Evolutionary conservation across 441 rosid genomes (phyloP), one percentile per base, ranked within the genome.

Genomic region (Adansonia madagascariensis): DNA sequence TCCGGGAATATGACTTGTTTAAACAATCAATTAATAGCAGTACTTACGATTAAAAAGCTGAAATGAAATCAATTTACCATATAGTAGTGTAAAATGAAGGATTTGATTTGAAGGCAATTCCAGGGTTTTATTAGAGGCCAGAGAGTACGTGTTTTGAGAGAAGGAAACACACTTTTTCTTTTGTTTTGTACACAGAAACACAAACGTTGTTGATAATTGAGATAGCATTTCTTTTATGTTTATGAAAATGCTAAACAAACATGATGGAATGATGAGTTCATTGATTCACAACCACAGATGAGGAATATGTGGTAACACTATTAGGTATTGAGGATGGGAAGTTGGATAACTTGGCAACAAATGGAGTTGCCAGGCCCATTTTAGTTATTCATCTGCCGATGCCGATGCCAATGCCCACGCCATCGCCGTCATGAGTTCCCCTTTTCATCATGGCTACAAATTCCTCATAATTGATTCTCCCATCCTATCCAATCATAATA

Each of bases 401-500:
- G 67, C 44, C 67, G 15, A 62, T 62, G 67, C 14, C 67, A 2
- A 4, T 62, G 67, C 44, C 66, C 5, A 24, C 24, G 72, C 79
- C 81, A 20, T 86, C 81, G 17, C 78, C 59, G 22, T 88, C 87
- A 22, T 82, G 86, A 10, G 86, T 83, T 80, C 92, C 90, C 41
- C 76, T 86, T 43, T 81, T 91, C 95, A 89, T 91, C 95, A 89
- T 91, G 31, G 88, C 81, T 44, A 62, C 89, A 71, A 89, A 91
- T 76, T 91, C 94, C 31, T 86, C 88, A 11, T 88, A 87, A 46
- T 89, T 86, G 78, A 91, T 91, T 41, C 77, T 86, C 50, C 95
- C 95, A 82, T 89, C 95, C 95, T 91, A 64, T 68, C 50, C 39
- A 73, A 56, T 49, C 50, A 65, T 1, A 12, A 53, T 43, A 12